Evolutionary conservation across 176 grass and related monocot genomes (phyloP).

Genomic region (Avena insularis): DNA sequence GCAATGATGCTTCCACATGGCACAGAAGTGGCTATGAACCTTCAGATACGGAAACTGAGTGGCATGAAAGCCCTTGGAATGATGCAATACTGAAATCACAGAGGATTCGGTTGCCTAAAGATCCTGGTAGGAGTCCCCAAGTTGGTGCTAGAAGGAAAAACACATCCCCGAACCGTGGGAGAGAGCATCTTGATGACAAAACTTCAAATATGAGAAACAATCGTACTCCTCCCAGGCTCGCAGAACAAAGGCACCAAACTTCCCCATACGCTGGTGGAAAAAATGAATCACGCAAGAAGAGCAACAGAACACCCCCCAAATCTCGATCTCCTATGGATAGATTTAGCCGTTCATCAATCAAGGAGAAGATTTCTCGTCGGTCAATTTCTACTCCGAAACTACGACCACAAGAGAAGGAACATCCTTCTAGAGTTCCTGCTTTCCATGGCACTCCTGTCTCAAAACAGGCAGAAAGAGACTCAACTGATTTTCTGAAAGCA

Average conservation of each 20-base stretch:
- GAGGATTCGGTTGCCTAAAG: conserved; percentile 43
- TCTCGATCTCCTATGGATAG: conserved; percentile 48
- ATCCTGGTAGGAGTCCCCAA: conserved; percentile 48
- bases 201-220: conserved; percentile 48
- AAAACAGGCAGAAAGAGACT: conserved; percentile 41
- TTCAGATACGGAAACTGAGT: conserved; percentile 79
- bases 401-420: conserved; percentile 46
- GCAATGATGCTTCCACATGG: conserved; percentile 38
- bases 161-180: conserved; percentile 48
- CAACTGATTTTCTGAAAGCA: conserved; percentile 36
- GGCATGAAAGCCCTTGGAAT: conserved; percentile 82
- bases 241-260: conserved; percentile 44
- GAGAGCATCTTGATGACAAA: conserved; percentile 43
- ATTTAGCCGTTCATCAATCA: conserved; percentile 48
- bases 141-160: conserved; percentile 52
- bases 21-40: conserved; percentile 76
- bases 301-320: conserved; percentile 53
- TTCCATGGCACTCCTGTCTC: conserved; percentile 42
- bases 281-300: conserved; percentile 52
- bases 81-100: conserved; percentile 55
- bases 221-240: conserved; percentile 51
- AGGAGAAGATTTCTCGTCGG: conserved; percentile 48
- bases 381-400: conserved; percentile 61
- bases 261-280: conserved; percentile 43
- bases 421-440: conserved; percentile 54